Percentiles rank a stretch among this genome's conserved stretches.
These are phyloP conservation scores for Aspergillus ibericus DNA, from an alignment of 2,329 filamentous ascomycete species.

Conservation along the genomic window DNA sequence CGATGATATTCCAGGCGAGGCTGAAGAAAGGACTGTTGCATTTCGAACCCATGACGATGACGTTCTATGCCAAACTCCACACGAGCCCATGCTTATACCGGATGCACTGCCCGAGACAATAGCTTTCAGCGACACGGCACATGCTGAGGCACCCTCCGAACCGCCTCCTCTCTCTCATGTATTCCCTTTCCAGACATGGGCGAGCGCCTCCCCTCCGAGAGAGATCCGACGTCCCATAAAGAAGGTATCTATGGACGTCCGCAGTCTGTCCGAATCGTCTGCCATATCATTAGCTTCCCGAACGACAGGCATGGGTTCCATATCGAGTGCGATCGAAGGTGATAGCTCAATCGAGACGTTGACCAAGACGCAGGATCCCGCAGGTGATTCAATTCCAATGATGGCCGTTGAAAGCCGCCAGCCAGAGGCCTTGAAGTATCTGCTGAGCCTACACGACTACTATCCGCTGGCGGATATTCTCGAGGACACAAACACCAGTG, in stretches of 20 bases:
- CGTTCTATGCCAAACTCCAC: slow-evolving; percentile 23
- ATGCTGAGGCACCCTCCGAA: slow-evolving; percentile 23
- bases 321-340: slow-evolving; percentile 72
- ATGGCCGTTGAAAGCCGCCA: slow-evolving; percentile 77
- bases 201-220: slow-evolving; percentile 44
- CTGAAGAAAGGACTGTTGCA: slow-evolving; percentile 28
- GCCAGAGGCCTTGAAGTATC: slow-evolving; percentile 71
- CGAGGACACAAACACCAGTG: slow-evolving; percentile 83
- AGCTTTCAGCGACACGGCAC: slow-evolving; percentile 17
- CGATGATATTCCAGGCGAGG: slow-evolving; percentile 42
- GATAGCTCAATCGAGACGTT: slow-evolving; percentile 76
- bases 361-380: slow-evolving; percentile 57
- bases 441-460: slow-evolving; percentile 74
- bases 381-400: slow-evolving; percentile 84
- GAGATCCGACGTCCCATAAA: slow-evolving; percentile 61
- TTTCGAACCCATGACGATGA: slow-evolving; percentile 40
- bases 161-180: slow-evolving; percentile 68
- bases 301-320: slow-evolving; percentile 74
- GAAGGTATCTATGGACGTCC: slow-evolving; percentile 83
- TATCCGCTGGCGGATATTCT: slow-evolving; percentile 72
- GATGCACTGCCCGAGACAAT: slow-evolving; percentile 22
- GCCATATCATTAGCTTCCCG: slow-evolving; percentile 79
- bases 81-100: slow-evolving; percentile 24
- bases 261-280: slow-evolving; percentile 85
- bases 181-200: slow-evolving; percentile 79